Evolutionary conservation across 805 yeast genomes (phyloP), one percentile per base, ranked within the genome.

Genomic region (Pichia paraexigua): DNA sequence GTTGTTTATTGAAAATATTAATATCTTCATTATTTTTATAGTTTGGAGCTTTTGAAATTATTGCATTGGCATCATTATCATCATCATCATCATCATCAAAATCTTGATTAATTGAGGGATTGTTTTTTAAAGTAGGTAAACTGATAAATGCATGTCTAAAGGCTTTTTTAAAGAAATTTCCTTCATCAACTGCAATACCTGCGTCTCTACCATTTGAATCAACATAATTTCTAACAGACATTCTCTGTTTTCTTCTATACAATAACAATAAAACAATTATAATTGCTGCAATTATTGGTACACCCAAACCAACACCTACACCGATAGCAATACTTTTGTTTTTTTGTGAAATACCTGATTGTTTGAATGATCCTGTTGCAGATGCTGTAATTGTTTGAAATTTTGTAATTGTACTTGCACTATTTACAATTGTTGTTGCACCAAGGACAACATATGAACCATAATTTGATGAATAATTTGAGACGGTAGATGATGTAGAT

Each of bases 301-400:
- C 80, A 48, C 87, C 87, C 15, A 85, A 76, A 50, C 90, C 90
- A 7, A 84, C 83, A 28, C 80, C 83, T 53, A 83, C 82, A 41
- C 90, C 90, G 48, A 83, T 75, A 24, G 84, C 79, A 37, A 83
- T 75, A 45, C 46, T 51, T 43, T 77, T 72, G 53, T 76, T 66
- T 47, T 76, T 74, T 17, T 70, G 60, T 1, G 83, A 72, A 9
- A 82, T 66, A 0, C 84, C 84, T 3, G 66, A 60, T 9, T 61
- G 40, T 27, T 58, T 51, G 15, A 52, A 41, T n/a, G 47, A 40
- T 11, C 70, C 60, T 9, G 68, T 55, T 4, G 69, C 58, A 1
- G 64, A 41, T 2, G 54, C 54, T 1, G 61, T 53, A 17, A 59
- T 41, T 7, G 63, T 60, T 43, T 51, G 54, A 40, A 45, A 50